Conservation (phyloP, 768 basidiomycete species). For the Leccinum olivaceopallidum region DNA sequence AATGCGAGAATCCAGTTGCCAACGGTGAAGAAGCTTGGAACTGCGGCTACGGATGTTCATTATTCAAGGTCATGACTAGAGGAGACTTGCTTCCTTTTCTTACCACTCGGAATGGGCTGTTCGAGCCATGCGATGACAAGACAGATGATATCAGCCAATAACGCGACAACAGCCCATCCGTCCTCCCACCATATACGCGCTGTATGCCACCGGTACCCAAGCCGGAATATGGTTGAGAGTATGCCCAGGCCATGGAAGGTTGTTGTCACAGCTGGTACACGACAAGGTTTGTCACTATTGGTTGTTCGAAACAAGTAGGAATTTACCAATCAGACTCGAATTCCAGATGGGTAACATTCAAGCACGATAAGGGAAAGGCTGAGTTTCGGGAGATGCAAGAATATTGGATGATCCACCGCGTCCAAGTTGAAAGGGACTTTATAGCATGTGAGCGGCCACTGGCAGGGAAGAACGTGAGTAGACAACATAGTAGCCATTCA, state of each 20-base stretch:
- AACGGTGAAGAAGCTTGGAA: neutral
- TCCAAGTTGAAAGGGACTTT: neutral
- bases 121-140: neutral
- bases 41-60: neutral
- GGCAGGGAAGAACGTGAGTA: neutral
- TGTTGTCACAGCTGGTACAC: neutral
- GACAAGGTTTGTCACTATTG: neutral
- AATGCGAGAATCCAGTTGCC: conserved; percentile 1
- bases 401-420: neutral
- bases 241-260: conserved; percentile 5
- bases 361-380: neutral
- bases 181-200: conserved; percentile 1
- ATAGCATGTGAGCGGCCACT: neutral
- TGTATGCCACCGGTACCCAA: conserved; percentile 3
- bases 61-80: neutral
- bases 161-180: neutral
- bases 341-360: neutral
- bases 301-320: neutral
- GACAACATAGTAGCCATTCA: neutral
- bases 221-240: conserved; percentile 1
- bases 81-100: neutral
- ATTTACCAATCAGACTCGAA: neutral
- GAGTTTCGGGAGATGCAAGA: neutral
- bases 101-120: conserved; percentile 1
- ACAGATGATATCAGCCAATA: conserved; percentile 2